Percentiles rank a stretch among this genome's conserved stretches.
Conservation (phyloP, 2,329 filamentous ascomycete genomes). For the Aspergillus hortae region DNA sequence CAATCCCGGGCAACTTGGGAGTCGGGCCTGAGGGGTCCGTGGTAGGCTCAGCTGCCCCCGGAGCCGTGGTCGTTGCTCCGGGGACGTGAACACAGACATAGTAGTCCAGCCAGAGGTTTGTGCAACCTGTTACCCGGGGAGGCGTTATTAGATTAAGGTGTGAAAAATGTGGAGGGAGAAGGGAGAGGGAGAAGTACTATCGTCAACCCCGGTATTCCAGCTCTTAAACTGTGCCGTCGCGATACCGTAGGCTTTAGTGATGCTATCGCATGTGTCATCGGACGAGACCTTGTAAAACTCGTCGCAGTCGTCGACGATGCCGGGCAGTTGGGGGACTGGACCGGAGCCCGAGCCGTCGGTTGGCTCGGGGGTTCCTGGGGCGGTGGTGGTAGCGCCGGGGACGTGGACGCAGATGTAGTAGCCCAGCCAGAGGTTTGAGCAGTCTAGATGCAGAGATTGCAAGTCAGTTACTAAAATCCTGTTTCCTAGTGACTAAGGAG, state of each 20-base stretch:
- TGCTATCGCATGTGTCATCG: slow-evolving; percentile 1
- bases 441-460: too few relatives aligned
- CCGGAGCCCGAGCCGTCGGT: not conserved
- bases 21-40: slow-evolving; percentile 1
- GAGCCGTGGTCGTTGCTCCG: not conserved
- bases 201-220: not conserved
- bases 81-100: slow-evolving; percentile 2
- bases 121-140: too few relatives aligned
- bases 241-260: not conserved
- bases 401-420: slow-evolving; percentile 4
- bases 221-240: not conserved
- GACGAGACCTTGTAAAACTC: not conserved
- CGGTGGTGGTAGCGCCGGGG: not conserved
- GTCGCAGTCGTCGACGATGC: not conserved
- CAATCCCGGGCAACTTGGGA: slow-evolving; percentile 6
- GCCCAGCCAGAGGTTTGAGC: not conserved
- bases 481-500: not conserved
- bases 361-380: not conserved
- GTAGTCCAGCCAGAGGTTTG: not conserved
- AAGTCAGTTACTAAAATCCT: not conserved
- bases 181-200: too few relatives aligned
- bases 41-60: not conserved
- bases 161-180: too few relatives aligned
- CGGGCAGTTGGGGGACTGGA: slow-evolving; percentile 9
- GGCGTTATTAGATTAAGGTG: too few relatives aligned